Conservation (phyloP, 345 rosid species). For the Brassica incana region DNA sequence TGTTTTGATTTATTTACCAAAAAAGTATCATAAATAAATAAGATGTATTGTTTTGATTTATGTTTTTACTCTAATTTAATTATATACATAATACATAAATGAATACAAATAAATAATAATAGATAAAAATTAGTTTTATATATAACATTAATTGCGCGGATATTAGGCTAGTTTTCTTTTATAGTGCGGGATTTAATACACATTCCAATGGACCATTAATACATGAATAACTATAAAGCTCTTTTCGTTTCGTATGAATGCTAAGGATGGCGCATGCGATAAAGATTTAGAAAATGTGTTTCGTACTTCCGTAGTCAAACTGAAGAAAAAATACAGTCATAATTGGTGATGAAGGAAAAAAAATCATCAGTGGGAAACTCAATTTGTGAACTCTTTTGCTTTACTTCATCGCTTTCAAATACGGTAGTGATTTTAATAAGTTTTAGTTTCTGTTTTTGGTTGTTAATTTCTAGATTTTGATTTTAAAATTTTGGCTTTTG, state of each 20-base stretch:
- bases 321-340: neutral
- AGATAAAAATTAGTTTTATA: no score
- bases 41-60: no score
- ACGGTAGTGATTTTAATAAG: neutral
- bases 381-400: neutral
- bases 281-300: neutral
- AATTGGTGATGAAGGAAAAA: neutral
- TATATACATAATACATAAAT: no score
- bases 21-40: no score
- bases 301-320: neutral
- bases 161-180: neutral
- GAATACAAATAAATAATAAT: no score
- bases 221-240: neutral
- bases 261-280: conserved; percentile 12
- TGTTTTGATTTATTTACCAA: no score
- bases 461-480: no score
- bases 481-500: no score
- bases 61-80: no score
- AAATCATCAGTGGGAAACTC: neutral
- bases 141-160: no score
- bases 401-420: conserved; percentile 3
- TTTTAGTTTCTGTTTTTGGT: neutral
- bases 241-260: neutral
- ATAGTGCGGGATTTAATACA: neutral
- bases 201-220: neutral